Evolutionary conservation across 768 basidiomycete genomes (phyloP).

Genomic region (Kwoniella europaea): DNA sequence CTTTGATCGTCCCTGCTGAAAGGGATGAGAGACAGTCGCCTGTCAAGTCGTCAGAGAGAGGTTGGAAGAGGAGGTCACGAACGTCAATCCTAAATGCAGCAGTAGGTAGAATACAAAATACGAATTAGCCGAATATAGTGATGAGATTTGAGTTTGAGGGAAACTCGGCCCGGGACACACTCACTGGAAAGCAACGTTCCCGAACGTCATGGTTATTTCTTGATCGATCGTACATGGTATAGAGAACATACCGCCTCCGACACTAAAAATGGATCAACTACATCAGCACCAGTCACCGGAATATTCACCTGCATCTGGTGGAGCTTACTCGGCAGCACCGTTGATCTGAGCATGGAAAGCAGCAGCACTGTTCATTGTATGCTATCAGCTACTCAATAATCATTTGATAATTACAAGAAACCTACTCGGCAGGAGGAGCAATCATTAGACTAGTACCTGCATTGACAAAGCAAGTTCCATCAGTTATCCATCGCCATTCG

Average conservation of each 20-base stretch:
- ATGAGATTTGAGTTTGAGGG: too few relatives aligned
- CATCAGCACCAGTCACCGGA: too few relatives aligned
- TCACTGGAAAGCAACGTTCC: constrained; percentile 63
- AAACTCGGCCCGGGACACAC: too few relatives aligned
- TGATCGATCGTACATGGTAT: constrained; percentile 70
- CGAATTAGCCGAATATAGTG: too few relatives aligned
- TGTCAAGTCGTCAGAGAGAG: constrained; percentile 8
- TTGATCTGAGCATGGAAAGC: constrained; percentile 66
- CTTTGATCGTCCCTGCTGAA: constrained; percentile 67
- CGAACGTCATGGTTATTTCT: constrained; percentile 66
- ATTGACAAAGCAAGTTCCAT: not conserved
- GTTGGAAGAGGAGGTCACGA: constrained; percentile 36
- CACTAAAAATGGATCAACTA: constrained; percentile 21
- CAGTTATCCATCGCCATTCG: not conserved
- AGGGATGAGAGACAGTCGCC: constrained; percentile 71
- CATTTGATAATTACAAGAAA: not conserved
- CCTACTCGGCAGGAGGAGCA: constrained; percentile 39
- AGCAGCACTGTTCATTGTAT: constrained; percentile 44
- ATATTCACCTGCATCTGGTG: too few relatives aligned
- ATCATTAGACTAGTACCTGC: constrained; percentile 54
- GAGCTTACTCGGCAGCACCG: constrained; percentile 61
- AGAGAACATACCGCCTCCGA: constrained; percentile 65
- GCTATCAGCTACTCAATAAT: not conserved
- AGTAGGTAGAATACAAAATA: constrained; percentile 48
- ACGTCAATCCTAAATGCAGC: constrained; percentile 28